Base-by-base conservation (phyloP, 352 stramenopile species). In the Pythium dissotocum region DNA sequence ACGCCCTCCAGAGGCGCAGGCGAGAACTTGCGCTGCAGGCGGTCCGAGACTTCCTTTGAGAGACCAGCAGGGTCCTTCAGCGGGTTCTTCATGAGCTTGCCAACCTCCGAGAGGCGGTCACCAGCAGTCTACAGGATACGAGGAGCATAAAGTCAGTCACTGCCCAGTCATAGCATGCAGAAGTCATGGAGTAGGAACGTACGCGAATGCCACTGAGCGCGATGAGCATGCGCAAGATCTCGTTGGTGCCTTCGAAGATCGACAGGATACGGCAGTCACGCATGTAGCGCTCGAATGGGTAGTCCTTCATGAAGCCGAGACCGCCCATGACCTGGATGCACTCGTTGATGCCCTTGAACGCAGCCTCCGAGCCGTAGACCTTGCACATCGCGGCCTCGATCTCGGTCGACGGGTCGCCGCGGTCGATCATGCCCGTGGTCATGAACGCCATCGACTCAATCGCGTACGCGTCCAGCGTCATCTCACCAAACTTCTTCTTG, bases 221-320 rank as follows among this genome's bases (percentile, higher is more conserved):
- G 61, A 98, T 97, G n/a, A 98, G 83, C 78, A 97, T 88, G 54
- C 88, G 82, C 53, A 97, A 74, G 71, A 98, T 97, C 67, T 98
- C 87, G 66, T 91, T 96, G 33, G 92, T 97, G 76, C 92, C 92
- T 71, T 97, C 91, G 51, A 97, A 97, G 63, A 98, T 97, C 14
- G 85, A 92, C 54, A 96, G 71, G 51, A 98, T 97, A 40, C 92
- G 92, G 67, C 79, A 92, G 74, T 98, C 92, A 56, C 92, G 84
- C 86, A 97, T 96, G 65, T 91, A 87, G 58, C 89, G 91, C 79
- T 98, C 92, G 53, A 97, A 95, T 7, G 87, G 88, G 79, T 88
- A 97, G 63, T 98, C 91, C 69, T 92, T 95, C 87, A 97, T 97
- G 76, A 97, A 97, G 30, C 91, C 91, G 35, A 87, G 91, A 61